phyloP scores from a whole-genome alignment of 169 alveolate genomes.

The Plasmodium inui region DNA sequence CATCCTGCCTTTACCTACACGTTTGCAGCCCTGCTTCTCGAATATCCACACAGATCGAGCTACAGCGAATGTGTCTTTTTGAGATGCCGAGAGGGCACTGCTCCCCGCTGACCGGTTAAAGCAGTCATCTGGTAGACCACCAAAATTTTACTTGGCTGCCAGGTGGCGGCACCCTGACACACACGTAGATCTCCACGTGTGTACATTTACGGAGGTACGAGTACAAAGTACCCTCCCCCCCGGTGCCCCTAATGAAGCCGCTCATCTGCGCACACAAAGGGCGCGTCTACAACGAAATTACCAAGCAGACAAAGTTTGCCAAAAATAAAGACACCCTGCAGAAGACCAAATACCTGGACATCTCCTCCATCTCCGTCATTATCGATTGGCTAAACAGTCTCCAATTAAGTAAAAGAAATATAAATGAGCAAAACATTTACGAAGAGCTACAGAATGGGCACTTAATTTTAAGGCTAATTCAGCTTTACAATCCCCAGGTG shows the following conservation, averaged over 20 bases:
- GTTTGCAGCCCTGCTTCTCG: not conserved
- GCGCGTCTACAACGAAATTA: slow-evolving; percentile 36
- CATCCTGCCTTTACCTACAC: not conserved
- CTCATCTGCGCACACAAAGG: slow-evolving; percentile 17
- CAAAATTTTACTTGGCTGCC: no score
- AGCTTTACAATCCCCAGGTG: slow-evolving; percentile 38
- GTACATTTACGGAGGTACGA: not conserved
- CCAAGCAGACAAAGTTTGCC: slow-evolving; percentile 13
- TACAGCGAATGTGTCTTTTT: not conserved
- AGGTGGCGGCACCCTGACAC: not conserved
- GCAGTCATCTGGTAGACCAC: not conserved
- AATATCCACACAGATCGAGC: not conserved
- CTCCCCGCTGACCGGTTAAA: not conserved
- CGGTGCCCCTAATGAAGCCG: not conserved
- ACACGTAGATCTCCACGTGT: not conserved
- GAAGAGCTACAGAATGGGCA: slow-evolving; percentile 58
- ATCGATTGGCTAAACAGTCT: slow-evolving; percentile 67
- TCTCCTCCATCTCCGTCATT: slow-evolving; percentile 34
- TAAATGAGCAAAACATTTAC: slow-evolving; percentile 54
- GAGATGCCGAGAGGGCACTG: not conserved
- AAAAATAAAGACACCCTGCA: slow-evolving; percentile 43
- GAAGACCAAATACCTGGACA: slow-evolving; percentile 23
- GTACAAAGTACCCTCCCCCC: no score
- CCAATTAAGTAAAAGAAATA: slow-evolving; percentile 21
- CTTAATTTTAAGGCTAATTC: slow-evolving; percentile 39